Percentiles rank a stretch among this genome's conserved stretches.
phyloP scores from a whole-genome alignment of 2,329 filamentous ascomycete species.

The Sporothrix humicola region DNA sequence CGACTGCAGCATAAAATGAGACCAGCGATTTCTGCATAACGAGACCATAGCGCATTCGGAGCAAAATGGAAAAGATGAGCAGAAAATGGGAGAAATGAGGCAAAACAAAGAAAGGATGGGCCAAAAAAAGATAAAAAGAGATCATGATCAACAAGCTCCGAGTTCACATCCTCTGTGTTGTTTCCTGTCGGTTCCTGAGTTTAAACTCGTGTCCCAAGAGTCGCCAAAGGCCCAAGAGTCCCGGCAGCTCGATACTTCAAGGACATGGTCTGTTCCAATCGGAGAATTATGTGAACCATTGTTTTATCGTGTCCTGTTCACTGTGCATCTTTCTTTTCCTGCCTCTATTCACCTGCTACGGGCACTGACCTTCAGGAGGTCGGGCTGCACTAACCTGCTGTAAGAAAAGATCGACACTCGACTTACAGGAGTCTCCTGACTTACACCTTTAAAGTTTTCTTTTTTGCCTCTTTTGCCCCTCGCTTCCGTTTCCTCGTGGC shows the following conservation, averaged over 20 bases:
- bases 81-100: background rate
- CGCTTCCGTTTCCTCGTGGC: background rate
- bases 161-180: background rate
- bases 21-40: background rate
- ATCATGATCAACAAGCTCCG: background rate
- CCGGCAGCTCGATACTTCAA: background rate
- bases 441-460: background rate
- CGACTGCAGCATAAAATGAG: constrained; percentile 21
- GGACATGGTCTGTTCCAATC: constrained; percentile 10
- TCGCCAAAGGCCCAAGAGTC: background rate
- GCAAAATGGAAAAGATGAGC: background rate
- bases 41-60: constrained; percentile 2
- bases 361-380: background rate
- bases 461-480: background rate
- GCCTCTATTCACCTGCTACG: background rate
- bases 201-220: background rate
- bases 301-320: background rate
- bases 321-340: background rate
- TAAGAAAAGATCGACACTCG: constrained; percentile 8
- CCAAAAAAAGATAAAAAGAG: background rate
- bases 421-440: background rate
- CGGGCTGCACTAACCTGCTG: background rate
- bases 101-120: background rate
- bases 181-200: background rate
- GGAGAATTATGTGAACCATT: constrained; percentile 2